Percentiles rank a stretch among this genome's conserved stretches.
Conservation (phyloP, 148 eudicot genomes). For the Heliosperma pusillum region DNA sequence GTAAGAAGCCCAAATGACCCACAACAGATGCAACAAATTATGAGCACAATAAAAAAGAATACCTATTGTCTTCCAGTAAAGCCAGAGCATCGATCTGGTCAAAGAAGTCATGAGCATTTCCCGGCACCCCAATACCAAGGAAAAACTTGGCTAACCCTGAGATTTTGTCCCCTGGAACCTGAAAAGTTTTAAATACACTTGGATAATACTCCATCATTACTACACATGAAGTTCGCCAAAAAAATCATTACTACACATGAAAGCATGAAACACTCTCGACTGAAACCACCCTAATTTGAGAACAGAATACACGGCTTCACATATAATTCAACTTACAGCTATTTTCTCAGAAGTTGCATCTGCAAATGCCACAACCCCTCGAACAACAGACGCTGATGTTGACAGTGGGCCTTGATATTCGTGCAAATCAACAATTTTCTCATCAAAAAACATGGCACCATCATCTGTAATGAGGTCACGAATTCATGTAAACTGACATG, state of each 20-base stretch:
- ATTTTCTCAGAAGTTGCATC: slow-evolving; percentile 60
- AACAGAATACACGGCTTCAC: not conserved
- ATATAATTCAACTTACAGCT: slow-evolving; percentile 44
- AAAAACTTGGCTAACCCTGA: slow-evolving; percentile 88
- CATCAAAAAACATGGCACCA: slow-evolving; percentile 87
- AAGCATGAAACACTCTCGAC: not conserved
- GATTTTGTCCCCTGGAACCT: slow-evolving; percentile 81
- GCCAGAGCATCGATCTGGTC: slow-evolving; percentile 77
- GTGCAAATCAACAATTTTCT: slow-evolving; percentile 61
- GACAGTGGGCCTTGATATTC: slow-evolving; percentile 75
- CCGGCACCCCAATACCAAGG: slow-evolving; percentile 77
- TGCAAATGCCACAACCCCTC: slow-evolving; percentile 77
- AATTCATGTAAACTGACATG: not conserved
- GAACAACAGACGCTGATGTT: slow-evolving; percentile 72
- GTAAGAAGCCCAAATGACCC: not conserved
- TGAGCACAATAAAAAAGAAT: slow-evolving; percentile 10
- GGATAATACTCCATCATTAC: slow-evolving; percentile 4
- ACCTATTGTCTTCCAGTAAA: slow-evolving; percentile 78
- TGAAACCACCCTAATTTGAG: not conserved
- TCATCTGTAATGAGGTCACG: slow-evolving; percentile 51
- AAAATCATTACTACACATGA: slow-evolving; percentile 3
- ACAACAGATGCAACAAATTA: not conserved
- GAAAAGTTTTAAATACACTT: slow-evolving; percentile 27
- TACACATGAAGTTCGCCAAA: not conserved
- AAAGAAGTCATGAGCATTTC: slow-evolving; percentile 73